Conservation (phyloP, 108 stramenopile species). For the Pseudonitzschia multistriata region DNA sequence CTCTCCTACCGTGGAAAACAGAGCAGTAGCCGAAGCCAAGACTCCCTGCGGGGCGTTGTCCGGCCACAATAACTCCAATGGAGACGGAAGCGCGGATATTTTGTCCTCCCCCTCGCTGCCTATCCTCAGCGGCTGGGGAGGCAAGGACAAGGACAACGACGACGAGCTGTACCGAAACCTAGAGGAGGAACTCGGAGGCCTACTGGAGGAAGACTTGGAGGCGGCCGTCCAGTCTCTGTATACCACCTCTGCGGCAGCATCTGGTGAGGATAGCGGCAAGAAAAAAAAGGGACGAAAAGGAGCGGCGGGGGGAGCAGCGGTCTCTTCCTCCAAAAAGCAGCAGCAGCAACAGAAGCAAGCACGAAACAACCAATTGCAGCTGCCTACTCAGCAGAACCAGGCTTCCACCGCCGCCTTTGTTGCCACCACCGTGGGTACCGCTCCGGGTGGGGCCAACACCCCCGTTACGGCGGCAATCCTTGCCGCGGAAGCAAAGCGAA, state of each 20-base stretch:
- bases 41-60: not conserved
- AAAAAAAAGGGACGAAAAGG: not conserved
- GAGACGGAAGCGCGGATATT: not conserved
- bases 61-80: conserved; percentile 14
- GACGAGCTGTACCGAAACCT: conserved; percentile 44
- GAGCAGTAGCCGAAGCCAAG: not conserved
- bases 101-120: conserved; percentile 18
- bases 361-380: not conserved
- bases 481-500: conserved; percentile 7
- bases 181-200: conserved; percentile 59
- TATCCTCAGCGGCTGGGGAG: not conserved
- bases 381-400: not conserved
- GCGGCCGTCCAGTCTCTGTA: conserved; percentile 71
- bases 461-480: conserved; percentile 8
- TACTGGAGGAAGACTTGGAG: conserved; percentile 85
- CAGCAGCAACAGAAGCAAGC: not conserved
- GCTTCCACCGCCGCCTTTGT: not conserved
- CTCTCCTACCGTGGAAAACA: not conserved
- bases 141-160: not conserved
- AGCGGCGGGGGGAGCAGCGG: no score
- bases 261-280: not conserved
- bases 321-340: not conserved
- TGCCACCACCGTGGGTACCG: not conserved
- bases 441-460: not conserved
- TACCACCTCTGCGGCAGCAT: not conserved